Base-by-base conservation (phyloP, 2,329 filamentous ascomycete species). In the Xylariaceae sp. region DNA sequence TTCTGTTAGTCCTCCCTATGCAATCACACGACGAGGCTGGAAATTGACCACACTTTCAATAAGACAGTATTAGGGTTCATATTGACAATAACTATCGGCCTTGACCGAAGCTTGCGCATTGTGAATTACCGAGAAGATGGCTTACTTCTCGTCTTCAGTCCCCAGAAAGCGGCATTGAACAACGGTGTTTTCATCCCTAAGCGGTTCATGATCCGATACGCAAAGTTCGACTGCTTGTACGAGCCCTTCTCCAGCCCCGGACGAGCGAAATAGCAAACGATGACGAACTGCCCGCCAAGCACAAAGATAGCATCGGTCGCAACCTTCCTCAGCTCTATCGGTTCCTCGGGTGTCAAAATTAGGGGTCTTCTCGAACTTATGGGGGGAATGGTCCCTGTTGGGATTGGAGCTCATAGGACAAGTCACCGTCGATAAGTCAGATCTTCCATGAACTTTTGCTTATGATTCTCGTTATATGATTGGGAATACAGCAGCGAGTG, bases 241-340 rank as follows among this genome's bases (percentile, higher is more conserved):
- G 45, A 55, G 23, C 58, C 59, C 36, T 61, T 56, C 6, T 53
- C 58, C 6, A 63, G 44, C 3, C 39, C 54, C 11, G 57, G 56
- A 22, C 60, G 58, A 1, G 58, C 57, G 25, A 62, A 58, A 42
- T 62, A 59, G 45, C 55, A 57, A 2, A 60, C 38, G 37, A 61
- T 56, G 11, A 59, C 59, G 22, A 53, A 47, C 22, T 53, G 50
- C 11, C 50, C 48, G 20, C 50, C 50, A 12, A 41, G 45, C 23
- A 53, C 36, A 38, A 45, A 52, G 42, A 52, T 50, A 35, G 42
- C 47, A 22, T 49, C 44, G n/a, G 43, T 34, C 5, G 40, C 41
- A 17, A 38, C 29, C 14, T 42, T 40, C 21, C 41, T 34, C 6
- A 49, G 49, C 37, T 42, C 43, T 2, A 37, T 39, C 5, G 47